Conservation (phyloP, 2,329 filamentous ascomycete species). For the Claviceps paspali region DNA sequence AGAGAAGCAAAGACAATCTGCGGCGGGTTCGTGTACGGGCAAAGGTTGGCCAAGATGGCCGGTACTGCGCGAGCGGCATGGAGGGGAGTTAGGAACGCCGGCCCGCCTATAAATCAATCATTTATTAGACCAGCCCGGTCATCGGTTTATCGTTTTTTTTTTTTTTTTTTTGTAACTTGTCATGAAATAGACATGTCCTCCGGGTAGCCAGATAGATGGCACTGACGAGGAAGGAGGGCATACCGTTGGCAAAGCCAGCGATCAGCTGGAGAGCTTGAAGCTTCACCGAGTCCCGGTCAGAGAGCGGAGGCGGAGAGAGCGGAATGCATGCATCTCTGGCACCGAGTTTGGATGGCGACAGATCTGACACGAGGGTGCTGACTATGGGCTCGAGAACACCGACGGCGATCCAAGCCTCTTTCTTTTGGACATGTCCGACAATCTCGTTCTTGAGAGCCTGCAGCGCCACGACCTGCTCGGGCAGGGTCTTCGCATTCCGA, state of each 20-base stretch:
- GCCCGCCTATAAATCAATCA: conserved; percentile 48
- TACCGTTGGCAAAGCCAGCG: conserved; percentile 73
- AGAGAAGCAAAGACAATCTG: conserved; percentile 60
- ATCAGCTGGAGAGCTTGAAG: conserved; percentile 76
- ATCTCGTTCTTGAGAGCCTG: conserved; percentile 75
- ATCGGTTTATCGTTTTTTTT: neutral
- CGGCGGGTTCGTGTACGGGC: conserved; percentile 45
- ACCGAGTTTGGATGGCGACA: conserved; percentile 18
- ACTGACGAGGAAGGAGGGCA: conserved; percentile 9
- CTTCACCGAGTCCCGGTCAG: conserved; percentile 50
- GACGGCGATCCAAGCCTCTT: conserved; percentile 59
- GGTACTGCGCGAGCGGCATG: conserved; percentile 52
- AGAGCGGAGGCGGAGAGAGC: conserved; percentile 24
- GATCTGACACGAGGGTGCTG: conserved; percentile 26
- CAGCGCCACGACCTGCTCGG: conserved; percentile 45
- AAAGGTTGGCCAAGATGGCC: conserved; percentile 55
- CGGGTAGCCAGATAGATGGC: neutral
- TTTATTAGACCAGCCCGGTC: conserved; percentile 22
- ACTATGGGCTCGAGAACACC: conserved; percentile 50
- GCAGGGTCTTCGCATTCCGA: conserved; percentile 32
- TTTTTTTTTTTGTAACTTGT: neutral
- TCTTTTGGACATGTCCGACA: conserved; percentile 74
- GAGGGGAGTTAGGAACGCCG: conserved; percentile 62
- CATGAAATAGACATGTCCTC: neutral
- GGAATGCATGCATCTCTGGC: conserved; percentile 24